Evolutionary conservation across 2,329 filamentous ascomycete species (phyloP).

Genomic region (Colletotrichum phormii): DNA sequence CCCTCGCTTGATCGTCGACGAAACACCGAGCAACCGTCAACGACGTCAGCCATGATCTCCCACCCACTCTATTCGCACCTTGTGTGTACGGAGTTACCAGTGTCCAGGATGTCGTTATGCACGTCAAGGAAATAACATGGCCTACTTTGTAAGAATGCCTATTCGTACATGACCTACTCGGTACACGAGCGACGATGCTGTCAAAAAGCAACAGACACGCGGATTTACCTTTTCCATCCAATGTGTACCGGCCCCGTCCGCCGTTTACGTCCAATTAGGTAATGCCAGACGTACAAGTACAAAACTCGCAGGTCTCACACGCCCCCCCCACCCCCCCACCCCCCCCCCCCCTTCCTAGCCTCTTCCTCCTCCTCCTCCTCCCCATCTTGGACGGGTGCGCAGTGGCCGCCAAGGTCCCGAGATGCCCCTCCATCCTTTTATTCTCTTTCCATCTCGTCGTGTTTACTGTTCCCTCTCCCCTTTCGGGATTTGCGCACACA

Average conservation of each 20-base stretch:
- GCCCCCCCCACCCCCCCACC: too few species aligned
- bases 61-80: too few species aligned
- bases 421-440: conserved; percentile 30
- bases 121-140: conserved; percentile 4
- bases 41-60: background rate
- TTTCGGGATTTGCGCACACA: conserved; percentile 17
- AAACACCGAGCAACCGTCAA: background rate
- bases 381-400: conserved; percentile 9
- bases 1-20: background rate
- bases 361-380: background rate
- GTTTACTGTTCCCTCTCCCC: background rate
- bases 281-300: conserved; percentile 13
- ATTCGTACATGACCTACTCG: too few species aligned
- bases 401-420: conserved; percentile 25
- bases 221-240: background rate
- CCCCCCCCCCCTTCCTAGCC: too few species aligned
- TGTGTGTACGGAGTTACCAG: background rate
- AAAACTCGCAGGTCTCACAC: background rate
- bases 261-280: conserved; percentile 20
- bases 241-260: conserved; percentile 1
- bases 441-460: conserved; percentile 30
- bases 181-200: too few species aligned
- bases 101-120: conserved; percentile 1
- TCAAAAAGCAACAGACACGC: too few species aligned
- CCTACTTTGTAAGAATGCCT: too few species aligned